phyloP scores from a whole-genome alignment of 805 yeast species.

The Saccharomycopsis fodiens region DNA sequence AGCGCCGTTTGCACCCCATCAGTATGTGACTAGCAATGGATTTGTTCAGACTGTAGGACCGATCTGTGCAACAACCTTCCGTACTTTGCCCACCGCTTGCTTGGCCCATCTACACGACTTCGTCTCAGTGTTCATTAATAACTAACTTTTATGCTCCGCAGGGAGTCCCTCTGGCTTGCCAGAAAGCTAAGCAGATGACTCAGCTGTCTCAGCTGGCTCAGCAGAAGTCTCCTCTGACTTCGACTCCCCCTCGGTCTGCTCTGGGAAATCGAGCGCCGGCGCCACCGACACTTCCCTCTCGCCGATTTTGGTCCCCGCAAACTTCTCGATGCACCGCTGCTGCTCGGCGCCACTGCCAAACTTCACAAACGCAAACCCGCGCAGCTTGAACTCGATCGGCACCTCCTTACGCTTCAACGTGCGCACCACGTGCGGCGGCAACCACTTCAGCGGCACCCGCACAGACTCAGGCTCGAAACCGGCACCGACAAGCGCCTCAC shows the following conservation, averaged over 20 bases:
- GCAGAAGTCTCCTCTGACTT: constrained; percentile 20
- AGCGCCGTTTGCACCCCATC: no score
- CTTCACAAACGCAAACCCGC: constrained; percentile 60
- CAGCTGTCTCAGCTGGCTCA: constrained; percentile 7
- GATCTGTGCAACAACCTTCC: no score
- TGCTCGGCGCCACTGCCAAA: constrained; percentile 56
- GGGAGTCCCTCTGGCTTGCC: not conserved
- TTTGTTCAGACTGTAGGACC: no score
- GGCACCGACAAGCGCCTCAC: constrained; percentile 33
- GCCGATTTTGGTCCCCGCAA: constrained; percentile 56
- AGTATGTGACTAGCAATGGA: no score
- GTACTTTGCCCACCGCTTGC: no score
- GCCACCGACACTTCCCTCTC: constrained; percentile 63
- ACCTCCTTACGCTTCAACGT: constrained; percentile 39
- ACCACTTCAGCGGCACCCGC: constrained; percentile 47
- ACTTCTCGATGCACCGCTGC: constrained; percentile 50
- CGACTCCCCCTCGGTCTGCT: constrained; percentile 27
- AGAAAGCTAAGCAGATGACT: not conserved
- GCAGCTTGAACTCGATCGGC: constrained; percentile 38
- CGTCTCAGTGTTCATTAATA: no score
- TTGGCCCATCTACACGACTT: no score
- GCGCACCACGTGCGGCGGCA: constrained; percentile 37
- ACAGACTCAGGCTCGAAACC: constrained; percentile 46
- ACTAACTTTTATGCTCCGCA: not conserved
- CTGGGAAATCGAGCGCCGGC: constrained; percentile 58